phyloP scores from a whole-genome alignment of 352 stramenopile genomes.

The Globisporangium heterothallicum region DNA sequence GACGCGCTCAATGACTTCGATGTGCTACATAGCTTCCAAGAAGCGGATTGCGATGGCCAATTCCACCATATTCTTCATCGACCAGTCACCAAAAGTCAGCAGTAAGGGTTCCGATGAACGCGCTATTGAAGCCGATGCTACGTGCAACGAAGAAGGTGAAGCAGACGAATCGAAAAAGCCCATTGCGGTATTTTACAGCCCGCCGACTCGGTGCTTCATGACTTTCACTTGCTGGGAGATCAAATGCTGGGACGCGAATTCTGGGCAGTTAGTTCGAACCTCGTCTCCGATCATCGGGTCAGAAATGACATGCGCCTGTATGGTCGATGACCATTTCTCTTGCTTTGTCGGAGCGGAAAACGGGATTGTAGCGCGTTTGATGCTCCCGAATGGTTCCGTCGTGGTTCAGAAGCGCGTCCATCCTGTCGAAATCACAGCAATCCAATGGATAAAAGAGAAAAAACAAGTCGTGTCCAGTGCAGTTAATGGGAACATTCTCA shows the following conservation, averaged over 20 bases:
- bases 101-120: neutral
- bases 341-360: slow-evolving; percentile 38
- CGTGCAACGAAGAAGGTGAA: slow-evolving; percentile 1
- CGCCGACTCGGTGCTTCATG: slow-evolving; percentile 24
- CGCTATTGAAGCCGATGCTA: neutral
- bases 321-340: slow-evolving; percentile 34
- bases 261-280: slow-evolving; percentile 17
- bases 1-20: slow-evolving; percentile 18
- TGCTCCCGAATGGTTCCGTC: slow-evolving; percentile 27
- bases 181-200: slow-evolving; percentile 24
- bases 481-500: slow-evolving; percentile 28
- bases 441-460: slow-evolving; percentile 15
- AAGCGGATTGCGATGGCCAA: slow-evolving; percentile 43
- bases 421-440: slow-evolving; percentile 16
- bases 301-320: slow-evolving; percentile 26
- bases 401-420: slow-evolving; percentile 27
- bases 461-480: slow-evolving; percentile 24
- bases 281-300: slow-evolving; percentile 17
- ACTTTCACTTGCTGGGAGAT: slow-evolving; percentile 25
- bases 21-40: slow-evolving; percentile 26
- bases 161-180: slow-evolving; percentile 29
- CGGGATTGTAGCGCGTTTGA: slow-evolving; percentile 29
- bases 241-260: slow-evolving; percentile 21
- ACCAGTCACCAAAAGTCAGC: slow-evolving; percentile 12
- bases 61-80: slow-evolving; percentile 52